Evolutionary conservation across 345 rosid genomes (phyloP), one percentile per base, ranked within the genome.

Genomic region (Microthlaspi erraticum): DNA sequence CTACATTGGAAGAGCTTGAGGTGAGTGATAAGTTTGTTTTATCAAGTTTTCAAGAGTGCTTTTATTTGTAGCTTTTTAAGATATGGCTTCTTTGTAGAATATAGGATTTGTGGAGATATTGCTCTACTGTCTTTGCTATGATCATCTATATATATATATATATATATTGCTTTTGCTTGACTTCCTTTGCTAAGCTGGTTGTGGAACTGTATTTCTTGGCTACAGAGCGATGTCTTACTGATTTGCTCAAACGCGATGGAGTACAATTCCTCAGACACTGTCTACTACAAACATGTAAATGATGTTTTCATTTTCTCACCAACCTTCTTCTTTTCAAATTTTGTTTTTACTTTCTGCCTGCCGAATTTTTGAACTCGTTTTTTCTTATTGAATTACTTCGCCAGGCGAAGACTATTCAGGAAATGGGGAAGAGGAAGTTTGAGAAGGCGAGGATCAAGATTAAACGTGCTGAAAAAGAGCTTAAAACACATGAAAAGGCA

Each of bases 201-300:
- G 50, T 72, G 43, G 48, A 68, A 43, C 20, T 74, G 46, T 39
- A 46, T 75, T 70, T 78, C 49, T 79, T 79, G 11, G 60, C 50
- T 86, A 86, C 88, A 90, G 97, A 83, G 84, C 58, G 97, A 90
- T 39, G 75, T 88, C 49, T 81, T 85, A 68, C 74, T 88, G 59
- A 86, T 90, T 71, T 90, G 94, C 86, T 83, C 94, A 60, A 90
- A 90, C 71, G 94, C 97, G 37, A 88, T 88, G 97, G 85, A 75
- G 75, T 90, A 90, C 65, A 90, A 90, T 83, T 72, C 89, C 7
- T 71, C 92, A 7, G 97, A 88, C 58, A 88, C 94, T 5, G 66
- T 88, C 32, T 90, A 90, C 84, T 63, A 90, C 74, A 88, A 81
- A 81, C 97, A 90, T 83, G 97, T 85, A 65, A 57, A 26, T 31